Percentiles rank a stretch among this genome's conserved stretches.
These are phyloP conservation scores for Volvariella surrecta DNA, from an alignment of 1,284 basidiomycete species.

Conservation along the genomic window DNA sequence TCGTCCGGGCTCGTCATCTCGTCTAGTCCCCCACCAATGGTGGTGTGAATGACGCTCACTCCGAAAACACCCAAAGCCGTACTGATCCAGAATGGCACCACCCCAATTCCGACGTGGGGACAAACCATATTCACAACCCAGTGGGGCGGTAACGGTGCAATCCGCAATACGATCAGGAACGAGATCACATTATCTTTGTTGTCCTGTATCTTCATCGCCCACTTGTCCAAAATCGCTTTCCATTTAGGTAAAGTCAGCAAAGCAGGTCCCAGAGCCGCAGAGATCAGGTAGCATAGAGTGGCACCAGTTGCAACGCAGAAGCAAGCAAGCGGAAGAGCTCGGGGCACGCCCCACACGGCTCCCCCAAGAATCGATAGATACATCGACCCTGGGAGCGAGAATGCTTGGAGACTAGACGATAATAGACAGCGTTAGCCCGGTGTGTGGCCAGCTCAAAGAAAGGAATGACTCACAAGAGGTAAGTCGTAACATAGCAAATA, in stretches of 20 bases:
- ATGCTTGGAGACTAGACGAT: slow-evolving; percentile 71
- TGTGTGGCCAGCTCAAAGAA: not conserved
- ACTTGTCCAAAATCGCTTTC: slow-evolving; percentile 72
- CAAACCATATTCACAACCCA: slow-evolving; percentile 94
- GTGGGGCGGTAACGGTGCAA: slow-evolving; percentile 93
- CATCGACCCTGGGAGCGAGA: slow-evolving; percentile 96
- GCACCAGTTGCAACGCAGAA: slow-evolving; percentile 89
- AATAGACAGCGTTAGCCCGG: not conserved
- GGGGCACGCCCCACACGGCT: slow-evolving; percentile 90
- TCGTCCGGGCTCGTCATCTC: slow-evolving; percentile 91
- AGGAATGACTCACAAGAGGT: slow-evolving; percentile 71
- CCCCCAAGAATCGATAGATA: slow-evolving; percentile 96
- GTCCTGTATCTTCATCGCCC: slow-evolving; percentile 64
- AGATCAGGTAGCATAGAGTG: slow-evolving; percentile 89
- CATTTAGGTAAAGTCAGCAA: slow-evolving; percentile 81
- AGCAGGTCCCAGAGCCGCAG: slow-evolving; percentile 83
- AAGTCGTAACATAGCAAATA: slow-evolving; percentile 79
- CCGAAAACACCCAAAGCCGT: slow-evolving; percentile 91
- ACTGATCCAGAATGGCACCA: slow-evolving; percentile 84
- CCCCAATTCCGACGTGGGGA: slow-evolving; percentile 86
- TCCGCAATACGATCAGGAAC: slow-evolving; percentile 88
- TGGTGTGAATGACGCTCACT: slow-evolving; percentile 90
- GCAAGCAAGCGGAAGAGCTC: slow-evolving; percentile 88
- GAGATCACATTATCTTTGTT: slow-evolving; percentile 78
- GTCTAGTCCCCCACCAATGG: slow-evolving; percentile 89